Percentiles rank a stretch among this genome's conserved stretches.
Evolutionary conservation across 2,329 filamentous ascomycete genomes (phyloP).

Genomic region (Aspergillus niger): DNA sequence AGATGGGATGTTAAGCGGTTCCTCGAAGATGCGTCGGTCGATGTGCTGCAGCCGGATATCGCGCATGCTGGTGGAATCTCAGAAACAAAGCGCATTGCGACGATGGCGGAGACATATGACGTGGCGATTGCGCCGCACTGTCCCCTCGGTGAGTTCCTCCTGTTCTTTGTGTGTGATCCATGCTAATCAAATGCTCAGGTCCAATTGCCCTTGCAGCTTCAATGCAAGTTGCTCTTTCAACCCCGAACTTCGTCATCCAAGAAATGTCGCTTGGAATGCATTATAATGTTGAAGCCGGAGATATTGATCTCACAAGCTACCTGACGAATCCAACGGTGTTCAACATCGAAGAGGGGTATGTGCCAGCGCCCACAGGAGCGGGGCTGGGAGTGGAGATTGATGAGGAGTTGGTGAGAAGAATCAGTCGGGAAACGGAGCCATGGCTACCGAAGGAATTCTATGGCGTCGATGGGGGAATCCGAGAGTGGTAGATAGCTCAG

Average conservation of each 20-base stretch:
- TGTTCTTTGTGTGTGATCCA: too few relatives aligned
- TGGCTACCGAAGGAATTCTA: constrained; percentile 70
- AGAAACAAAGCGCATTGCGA: constrained; percentile 68
- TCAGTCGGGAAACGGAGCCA: constrained; percentile 60
- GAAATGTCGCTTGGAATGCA: constrained; percentile 81
- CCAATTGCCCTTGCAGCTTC: constrained; percentile 72
- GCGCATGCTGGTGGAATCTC: constrained; percentile 72
- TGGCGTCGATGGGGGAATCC: constrained; percentile 65
- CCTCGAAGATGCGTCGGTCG: constrained; percentile 67
- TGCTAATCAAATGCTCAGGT: constrained; percentile 29
- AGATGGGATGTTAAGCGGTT: constrained; percentile 75
- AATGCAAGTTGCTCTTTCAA: constrained; percentile 65
- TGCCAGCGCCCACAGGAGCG: constrained; percentile 60
- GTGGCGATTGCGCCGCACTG: constrained; percentile 74
- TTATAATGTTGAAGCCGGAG: constrained; percentile 66
- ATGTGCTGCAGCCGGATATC: constrained; percentile 74
- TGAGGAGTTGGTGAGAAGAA: constrained; percentile 65
- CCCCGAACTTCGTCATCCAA: constrained; percentile 70
- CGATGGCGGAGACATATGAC: constrained; percentile 73
- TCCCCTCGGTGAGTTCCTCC: constrained; percentile 53
- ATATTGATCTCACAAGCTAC: constrained; percentile 67
- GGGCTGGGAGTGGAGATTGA: constrained; percentile 72
- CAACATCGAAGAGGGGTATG: constrained; percentile 66
- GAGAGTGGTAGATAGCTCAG: constrained; percentile 62
- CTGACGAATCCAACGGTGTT: constrained; percentile 66